These are phyloP conservation scores for Pythium phragmiticola DNA, from an alignment of 352 stramenopile genomes.

Conservation along the genomic window DNA sequence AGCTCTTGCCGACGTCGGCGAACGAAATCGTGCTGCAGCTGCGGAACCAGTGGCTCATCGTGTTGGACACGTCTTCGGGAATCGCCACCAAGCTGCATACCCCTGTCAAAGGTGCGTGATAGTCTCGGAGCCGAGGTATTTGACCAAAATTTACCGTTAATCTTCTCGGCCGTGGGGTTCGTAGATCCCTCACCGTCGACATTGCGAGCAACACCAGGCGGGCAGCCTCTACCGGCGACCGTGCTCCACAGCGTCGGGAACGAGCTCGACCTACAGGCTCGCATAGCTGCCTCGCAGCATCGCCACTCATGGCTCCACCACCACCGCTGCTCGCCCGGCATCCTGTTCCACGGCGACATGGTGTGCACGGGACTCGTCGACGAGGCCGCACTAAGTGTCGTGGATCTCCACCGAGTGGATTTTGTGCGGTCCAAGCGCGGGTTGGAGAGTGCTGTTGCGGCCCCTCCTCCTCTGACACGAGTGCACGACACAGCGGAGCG, in stretches of 20 bases:
- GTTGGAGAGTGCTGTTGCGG: no score
- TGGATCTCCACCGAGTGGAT: conserved; percentile 49
- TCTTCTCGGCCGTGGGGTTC: background rate
- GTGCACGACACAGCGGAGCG: conserved; percentile 7
- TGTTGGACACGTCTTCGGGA: conserved; percentile 44
- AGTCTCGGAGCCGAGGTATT: background rate
- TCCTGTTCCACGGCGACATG: conserved; percentile 53
- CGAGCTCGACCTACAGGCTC: conserved; percentile 16
- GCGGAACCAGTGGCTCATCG: conserved; percentile 69
- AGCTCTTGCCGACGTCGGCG: conserved; percentile 22
- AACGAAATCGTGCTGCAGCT: conserved; percentile 59
- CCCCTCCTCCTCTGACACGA: no score
- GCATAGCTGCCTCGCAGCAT: conserved; percentile 25
- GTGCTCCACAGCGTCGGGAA: conserved; percentile 30
- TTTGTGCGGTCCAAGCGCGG: background rate
- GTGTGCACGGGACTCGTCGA: conserved; percentile 50
- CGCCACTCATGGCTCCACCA: conserved; percentile 54
- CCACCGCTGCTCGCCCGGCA: conserved; percentile 44
- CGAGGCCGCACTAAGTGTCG: conserved; percentile 39
- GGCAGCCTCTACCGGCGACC: conserved; percentile 24
- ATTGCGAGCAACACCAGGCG: background rate
- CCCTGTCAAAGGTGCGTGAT: conserved; percentile 40
- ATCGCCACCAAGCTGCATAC: conserved; percentile 56
- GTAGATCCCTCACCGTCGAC: conserved; percentile 1
- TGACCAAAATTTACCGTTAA: background rate